Evolutionary conservation across 2,329 filamentous ascomycete species (phyloP).

Genomic region (Cordyceps farinosa): DNA sequence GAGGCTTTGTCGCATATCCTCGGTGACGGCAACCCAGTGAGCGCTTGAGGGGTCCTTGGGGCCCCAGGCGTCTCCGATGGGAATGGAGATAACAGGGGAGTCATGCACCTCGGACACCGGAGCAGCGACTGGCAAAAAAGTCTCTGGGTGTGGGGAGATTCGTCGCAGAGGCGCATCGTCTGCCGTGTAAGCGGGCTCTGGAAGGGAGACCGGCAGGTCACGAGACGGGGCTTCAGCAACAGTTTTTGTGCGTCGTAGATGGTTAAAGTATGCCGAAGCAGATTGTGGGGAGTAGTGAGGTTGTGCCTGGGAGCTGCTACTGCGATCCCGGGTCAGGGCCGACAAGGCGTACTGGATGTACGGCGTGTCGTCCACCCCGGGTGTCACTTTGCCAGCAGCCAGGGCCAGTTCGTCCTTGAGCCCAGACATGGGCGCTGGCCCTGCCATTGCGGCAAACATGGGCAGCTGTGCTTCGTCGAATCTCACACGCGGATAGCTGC

Average conservation of each 20-base stretch:
- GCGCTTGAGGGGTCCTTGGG: conserved; percentile 16
- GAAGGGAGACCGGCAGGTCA: conserved; percentile 23
- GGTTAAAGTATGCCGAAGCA: conserved; percentile 29
- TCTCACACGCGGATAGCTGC: conserved; percentile 26
- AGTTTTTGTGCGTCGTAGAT: conserved; percentile 9
- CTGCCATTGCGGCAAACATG: conserved; percentile 35
- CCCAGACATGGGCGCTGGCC: conserved; percentile 23
- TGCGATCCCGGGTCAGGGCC: conserved; percentile 73
- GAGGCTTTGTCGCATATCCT: conserved; percentile 32
- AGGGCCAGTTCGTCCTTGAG: conserved; percentile 52
- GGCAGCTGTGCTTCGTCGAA: conserved; percentile 40
- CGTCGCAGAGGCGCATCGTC: conserved; percentile 12
- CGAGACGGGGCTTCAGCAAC: background rate
- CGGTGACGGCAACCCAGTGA: conserved; percentile 34
- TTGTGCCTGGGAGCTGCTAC: conserved; percentile 52
- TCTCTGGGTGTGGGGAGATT: background rate
- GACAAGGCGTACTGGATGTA: conserved; percentile 90
- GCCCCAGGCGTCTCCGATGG: conserved; percentile 4
- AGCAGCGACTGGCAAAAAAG: background rate
- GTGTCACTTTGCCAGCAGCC: conserved; percentile 57
- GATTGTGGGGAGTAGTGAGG: conserved; percentile 46
- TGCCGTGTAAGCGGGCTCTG: conserved; percentile 28
- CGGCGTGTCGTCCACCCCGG: conserved; percentile 77
- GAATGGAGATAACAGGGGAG: conserved; percentile 12
- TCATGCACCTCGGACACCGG: background rate